Conservation (phyloP, 345 rosid genomes). For the Corchorus capsularis region DNA sequence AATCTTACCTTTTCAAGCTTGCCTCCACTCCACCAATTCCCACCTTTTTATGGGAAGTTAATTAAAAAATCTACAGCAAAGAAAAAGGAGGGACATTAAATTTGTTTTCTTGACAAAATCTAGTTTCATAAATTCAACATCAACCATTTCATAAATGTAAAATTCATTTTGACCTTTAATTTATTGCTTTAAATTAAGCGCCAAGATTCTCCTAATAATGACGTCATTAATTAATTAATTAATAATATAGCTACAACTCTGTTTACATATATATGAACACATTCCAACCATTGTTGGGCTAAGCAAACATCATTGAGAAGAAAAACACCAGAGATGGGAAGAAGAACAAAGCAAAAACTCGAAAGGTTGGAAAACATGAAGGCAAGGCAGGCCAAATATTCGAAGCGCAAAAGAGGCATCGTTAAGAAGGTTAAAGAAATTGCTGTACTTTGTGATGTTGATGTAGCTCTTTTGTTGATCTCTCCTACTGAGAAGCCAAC, state of each 20-base stretch:
- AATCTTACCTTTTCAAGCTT: no score
- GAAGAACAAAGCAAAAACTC: conserved; percentile 31
- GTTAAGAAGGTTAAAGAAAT: conserved; percentile 45
- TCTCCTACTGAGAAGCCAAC: conserved; percentile 30
- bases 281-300: neutral
- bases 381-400: conserved; percentile 44
- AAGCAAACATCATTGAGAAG: neutral
- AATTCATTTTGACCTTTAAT: conserved; percentile 2
- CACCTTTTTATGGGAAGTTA: no score
- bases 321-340: conserved; percentile 32
- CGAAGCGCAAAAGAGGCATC: conserved; percentile 47
- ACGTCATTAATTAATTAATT: conserved; percentile 2
- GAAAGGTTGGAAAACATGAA: conserved; percentile 24
- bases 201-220: neutral
- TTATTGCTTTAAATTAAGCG: neutral
- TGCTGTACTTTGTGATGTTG: conserved; percentile 34
- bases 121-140: neutral
- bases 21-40: no score
- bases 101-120: neutral
- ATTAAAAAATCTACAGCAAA: no score
- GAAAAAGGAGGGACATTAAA: no score
- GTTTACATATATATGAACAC: neutral
- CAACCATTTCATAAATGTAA: neutral
- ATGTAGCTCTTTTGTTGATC: conserved; percentile 31
- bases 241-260: neutral